Evolutionary conservation across 345 rosid genomes (phyloP).

Genomic region (Brassica rapa): DNA sequence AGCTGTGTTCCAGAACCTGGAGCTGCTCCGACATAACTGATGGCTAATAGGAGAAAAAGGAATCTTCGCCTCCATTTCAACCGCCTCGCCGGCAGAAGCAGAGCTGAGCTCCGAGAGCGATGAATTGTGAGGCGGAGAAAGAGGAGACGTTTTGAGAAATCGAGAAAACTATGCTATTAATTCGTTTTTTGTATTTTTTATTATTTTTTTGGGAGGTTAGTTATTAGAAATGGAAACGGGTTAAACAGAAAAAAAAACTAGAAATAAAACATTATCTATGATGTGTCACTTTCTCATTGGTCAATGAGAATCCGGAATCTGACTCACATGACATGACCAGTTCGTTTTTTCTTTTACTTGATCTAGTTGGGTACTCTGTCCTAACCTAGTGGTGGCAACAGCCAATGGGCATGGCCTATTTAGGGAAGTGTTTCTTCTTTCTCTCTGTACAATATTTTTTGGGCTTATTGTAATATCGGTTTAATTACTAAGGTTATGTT

Average conservation of each 20-base stretch:
- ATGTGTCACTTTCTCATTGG: constrained; percentile 16
- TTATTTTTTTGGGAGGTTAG: neutral
- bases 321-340: neutral
- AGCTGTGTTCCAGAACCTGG: neutral
- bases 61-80: neutral
- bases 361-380: constrained; percentile 4
- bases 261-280: constrained; percentile 7
- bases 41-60: constrained; percentile 27
- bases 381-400: neutral
- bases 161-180: neutral
- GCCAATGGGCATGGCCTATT: constrained; percentile 16
- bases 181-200: neutral
- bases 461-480: neutral
- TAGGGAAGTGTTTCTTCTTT: neutral
- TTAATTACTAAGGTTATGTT: neutral
- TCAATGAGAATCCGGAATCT: neutral
- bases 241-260: neutral
- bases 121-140: neutral
- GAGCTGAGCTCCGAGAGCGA: neutral
- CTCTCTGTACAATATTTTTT: neutral
- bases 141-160: neutral
- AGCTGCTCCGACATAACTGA: constrained; percentile 25
- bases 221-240: too few species aligned
- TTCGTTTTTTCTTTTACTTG: neutral
- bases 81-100: neutral